Evolutionary conservation across 2,329 filamentous ascomycete species (phyloP), one percentile per base, ranked within the genome.

Genomic region (Fusarium phyllophilum): DNA sequence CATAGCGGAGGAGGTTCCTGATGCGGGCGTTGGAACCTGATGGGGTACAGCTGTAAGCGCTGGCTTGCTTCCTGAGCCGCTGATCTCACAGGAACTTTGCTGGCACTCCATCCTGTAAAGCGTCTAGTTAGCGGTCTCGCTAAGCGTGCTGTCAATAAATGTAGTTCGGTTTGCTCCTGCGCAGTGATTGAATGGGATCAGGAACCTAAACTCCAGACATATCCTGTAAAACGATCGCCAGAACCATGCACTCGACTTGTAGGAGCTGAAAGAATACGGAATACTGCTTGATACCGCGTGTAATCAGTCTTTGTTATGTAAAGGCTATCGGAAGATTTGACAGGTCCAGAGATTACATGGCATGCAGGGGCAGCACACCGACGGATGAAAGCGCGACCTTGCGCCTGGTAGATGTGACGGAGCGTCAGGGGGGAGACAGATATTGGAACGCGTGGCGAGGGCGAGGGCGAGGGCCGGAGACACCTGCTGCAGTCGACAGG

Each of bases 161-260:
- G 13, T 17, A 48, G 14, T 4, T 8, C 6, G 10, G 13, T 31
- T 31, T 48, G 26, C 20, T 26, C 20, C 26, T 12, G 26, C 3
- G 14, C 9, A 6, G 45, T 22, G 2, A 22, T 31, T 48, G 6
- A 17, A 22, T 29, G 26, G 13, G 26, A 11, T 17, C 9, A 14
- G 1, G 17, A 14, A 0, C 10, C 26, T 17, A 1, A 31, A 17
- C 20, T 17, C 20, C 20, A 8, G 26, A 8, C 4, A 17, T 6
- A 31, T n/a, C 14, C 10, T 12, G 4, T 48, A 12, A 12, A 29
- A 11, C 20, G 20, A 48, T 8, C 26, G 14, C 14, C 14, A 17
- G 4, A 48, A 17, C 4, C 20, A 48, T 12, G 14, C 4, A 22
- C 2, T 9, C 3, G 20, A 17, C 20, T n/a, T 48, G 14, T 12